Percentiles rank a stretch among this genome's conserved stretches.
These are phyloP conservation scores for Phaeomoniella chlamydospora DNA, from an alignment of 2,329 filamentous ascomycete genomes.

Conservation along the genomic window DNA sequence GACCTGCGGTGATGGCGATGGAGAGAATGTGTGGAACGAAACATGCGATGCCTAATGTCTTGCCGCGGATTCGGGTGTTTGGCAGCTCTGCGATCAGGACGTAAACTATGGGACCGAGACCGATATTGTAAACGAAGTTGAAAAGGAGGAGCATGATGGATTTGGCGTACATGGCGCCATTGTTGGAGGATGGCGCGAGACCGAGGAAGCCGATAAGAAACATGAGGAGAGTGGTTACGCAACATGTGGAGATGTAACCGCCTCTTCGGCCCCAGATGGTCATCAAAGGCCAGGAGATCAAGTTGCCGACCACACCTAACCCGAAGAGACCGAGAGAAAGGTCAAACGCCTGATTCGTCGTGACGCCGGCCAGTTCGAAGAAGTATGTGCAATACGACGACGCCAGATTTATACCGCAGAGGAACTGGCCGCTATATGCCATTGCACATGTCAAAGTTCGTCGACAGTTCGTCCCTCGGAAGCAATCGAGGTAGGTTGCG, in stretches of 20 bases:
- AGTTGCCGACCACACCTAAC: too few relatives aligned
- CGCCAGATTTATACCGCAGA: too few relatives aligned
- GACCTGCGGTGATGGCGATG: conserved; percentile 26
- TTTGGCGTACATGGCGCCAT: conserved; percentile 21
- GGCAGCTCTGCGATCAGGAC: conserved; percentile 24
- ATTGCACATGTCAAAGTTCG: too few relatives aligned
- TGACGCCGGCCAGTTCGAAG: too few relatives aligned
- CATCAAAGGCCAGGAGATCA: conserved; percentile 18
- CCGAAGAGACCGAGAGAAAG: too few relatives aligned
- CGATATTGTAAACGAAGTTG: conserved; percentile 22
- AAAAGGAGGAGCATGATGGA: conserved; percentile 22
- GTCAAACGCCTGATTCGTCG: too few relatives aligned
- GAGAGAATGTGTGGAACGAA: conserved; percentile 25
- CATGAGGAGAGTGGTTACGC: conserved; percentile 18
- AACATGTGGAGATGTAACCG: conserved; percentile 19
- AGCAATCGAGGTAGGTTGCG: too few relatives aligned
- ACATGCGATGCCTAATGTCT: conserved; percentile 23
- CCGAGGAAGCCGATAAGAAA: conserved; percentile 21
- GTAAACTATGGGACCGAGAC: conserved; percentile 21
- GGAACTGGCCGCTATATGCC: too few relatives aligned
- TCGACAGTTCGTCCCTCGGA: too few relatives aligned
- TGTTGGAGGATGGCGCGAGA: conserved; percentile 18
- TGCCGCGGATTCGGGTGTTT: conserved; percentile 20
- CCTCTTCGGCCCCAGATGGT: conserved; percentile 13
- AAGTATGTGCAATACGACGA: too few relatives aligned